Percentiles rank a stretch among this genome's conserved stretches.
phyloP scores from a whole-genome alignment of 805 yeast genomes.

The Wickerhamomyces canadensis region DNA sequence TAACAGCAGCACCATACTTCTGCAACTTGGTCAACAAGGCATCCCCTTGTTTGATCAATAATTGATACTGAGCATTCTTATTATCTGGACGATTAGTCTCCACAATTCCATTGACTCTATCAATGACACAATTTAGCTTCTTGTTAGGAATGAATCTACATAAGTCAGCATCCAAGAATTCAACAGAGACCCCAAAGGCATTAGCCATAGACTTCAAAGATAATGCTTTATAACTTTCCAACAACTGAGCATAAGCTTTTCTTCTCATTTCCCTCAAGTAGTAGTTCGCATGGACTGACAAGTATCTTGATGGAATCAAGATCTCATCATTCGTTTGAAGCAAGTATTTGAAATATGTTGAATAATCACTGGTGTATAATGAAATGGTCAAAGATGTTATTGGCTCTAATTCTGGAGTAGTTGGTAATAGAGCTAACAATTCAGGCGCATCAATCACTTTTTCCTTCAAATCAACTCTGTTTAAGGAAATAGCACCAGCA shows the following conservation, averaged over 20 bases:
- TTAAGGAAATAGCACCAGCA: constrained; percentile 80
- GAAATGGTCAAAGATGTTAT: constrained; percentile 79
- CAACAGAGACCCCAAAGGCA: constrained; percentile 84
- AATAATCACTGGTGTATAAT: constrained; percentile 83
- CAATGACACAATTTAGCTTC: constrained; percentile 92
- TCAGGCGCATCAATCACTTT: constrained; percentile 94
- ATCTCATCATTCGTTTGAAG: constrained; percentile 73
- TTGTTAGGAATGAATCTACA: constrained; percentile 90
- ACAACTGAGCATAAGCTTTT: constrained; percentile 87
- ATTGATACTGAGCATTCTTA: constrained; percentile 90
- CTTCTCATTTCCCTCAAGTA: constrained; percentile 91
- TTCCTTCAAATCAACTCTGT: constrained; percentile 75
- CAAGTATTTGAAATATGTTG: constrained; percentile 68
- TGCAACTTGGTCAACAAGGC: constrained; percentile 87
- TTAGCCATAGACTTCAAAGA: constrained; percentile 91
- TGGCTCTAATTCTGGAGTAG: constrained; percentile 69
- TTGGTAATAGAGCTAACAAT: constrained; percentile 71
- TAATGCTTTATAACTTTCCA: constrained; percentile 90
- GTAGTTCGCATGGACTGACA: constrained; percentile 73
- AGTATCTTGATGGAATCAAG: constrained; percentile 57
- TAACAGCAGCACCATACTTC: constrained; percentile 95
- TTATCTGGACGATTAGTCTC: constrained; percentile 96
- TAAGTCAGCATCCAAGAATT: constrained; percentile 81
- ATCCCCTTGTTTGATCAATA: constrained; percentile 88
- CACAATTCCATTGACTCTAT: constrained; percentile 89